Percentiles rank a stretch among this genome's conserved stretches.
Conservation (phyloP, 1,139 yeast genomes). For the Suhomyces bokatorum region DNA sequence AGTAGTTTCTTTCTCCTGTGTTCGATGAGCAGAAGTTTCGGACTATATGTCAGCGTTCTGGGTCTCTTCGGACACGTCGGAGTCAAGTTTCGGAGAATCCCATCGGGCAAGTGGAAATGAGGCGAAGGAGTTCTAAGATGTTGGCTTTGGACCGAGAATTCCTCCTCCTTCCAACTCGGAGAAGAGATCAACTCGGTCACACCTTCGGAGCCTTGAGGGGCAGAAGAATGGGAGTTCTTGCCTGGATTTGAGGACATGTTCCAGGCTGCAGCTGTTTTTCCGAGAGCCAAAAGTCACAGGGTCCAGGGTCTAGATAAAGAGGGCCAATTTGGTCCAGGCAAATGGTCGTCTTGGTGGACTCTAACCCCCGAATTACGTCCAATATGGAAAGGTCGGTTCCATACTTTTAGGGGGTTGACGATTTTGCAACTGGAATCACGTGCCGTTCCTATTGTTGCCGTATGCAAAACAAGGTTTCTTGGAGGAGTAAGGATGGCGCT, state of each 20-base stretch:
- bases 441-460: background rate
- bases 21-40: background rate
- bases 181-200: background rate
- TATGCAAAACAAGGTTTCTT: background rate
- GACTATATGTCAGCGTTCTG: background rate
- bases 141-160: background rate
- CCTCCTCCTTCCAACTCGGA: background rate
- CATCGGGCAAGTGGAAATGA: slow-evolving; percentile 9
- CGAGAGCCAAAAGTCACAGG: too few species aligned
- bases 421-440: slow-evolving; percentile 6
- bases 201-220: background rate
- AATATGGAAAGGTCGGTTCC: background rate
- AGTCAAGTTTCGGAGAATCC: slow-evolving; percentile 12
- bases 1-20: slow-evolving; percentile 4
- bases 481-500: background rate
- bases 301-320: too few species aligned
- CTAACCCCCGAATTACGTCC: background rate
- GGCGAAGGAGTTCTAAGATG: background rate
- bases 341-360: too few species aligned
- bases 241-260: background rate
- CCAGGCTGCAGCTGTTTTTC: too few species aligned
- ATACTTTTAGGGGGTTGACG: background rate
- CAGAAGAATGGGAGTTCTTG: background rate
- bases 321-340: too few species aligned
- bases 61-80: slow-evolving; percentile 4